Conservation (phyloP, 176 grass and related monocot genomes). For the Dendrocalamus sinicus region DNA sequence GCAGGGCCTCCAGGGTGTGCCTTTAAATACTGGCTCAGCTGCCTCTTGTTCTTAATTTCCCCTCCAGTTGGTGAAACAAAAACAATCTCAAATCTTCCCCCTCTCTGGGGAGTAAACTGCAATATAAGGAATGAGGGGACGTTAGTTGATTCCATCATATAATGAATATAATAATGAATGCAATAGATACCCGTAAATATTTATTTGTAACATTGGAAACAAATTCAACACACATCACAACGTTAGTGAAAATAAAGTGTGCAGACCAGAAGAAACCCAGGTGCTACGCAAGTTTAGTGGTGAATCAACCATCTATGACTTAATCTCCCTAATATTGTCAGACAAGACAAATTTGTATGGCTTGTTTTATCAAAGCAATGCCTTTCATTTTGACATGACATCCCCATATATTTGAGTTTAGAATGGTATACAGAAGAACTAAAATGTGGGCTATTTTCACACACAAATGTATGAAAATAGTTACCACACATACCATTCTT, state of each 20-base stretch:
- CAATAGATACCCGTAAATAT: not conserved
- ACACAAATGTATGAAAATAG: not conserved
- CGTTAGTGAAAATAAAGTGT: not conserved
- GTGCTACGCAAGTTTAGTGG: not conserved
- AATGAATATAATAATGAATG: not conserved
- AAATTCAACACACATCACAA: slow-evolving; percentile 7
- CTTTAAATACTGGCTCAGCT: slow-evolving; percentile 80
- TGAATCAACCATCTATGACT: not conserved
- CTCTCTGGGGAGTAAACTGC: slow-evolving; percentile 77
- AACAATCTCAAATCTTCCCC: slow-evolving; percentile 76
- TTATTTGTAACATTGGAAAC: not conserved
- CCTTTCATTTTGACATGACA: not conserved
- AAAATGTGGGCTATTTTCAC: not conserved
- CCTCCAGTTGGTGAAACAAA: slow-evolving; percentile 88
- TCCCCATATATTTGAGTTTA: not conserved
- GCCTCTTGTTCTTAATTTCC: slow-evolving; percentile 90
- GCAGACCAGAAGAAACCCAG: not conserved
- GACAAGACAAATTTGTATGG: not conserved
- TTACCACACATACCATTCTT: not conserved
- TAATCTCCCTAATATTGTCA: slow-evolving; percentile 11
- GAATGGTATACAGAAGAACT: not conserved
- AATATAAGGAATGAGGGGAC: slow-evolving; percentile 35
- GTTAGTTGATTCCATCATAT: slow-evolving; percentile 32
- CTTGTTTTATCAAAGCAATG: not conserved
- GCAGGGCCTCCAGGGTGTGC: slow-evolving; percentile 74